Percentiles rank a stretch among this genome's conserved stretches.
Conservation (phyloP, 192 early-diverging fungal species). For the Rhizophlyctis rosea region DNA sequence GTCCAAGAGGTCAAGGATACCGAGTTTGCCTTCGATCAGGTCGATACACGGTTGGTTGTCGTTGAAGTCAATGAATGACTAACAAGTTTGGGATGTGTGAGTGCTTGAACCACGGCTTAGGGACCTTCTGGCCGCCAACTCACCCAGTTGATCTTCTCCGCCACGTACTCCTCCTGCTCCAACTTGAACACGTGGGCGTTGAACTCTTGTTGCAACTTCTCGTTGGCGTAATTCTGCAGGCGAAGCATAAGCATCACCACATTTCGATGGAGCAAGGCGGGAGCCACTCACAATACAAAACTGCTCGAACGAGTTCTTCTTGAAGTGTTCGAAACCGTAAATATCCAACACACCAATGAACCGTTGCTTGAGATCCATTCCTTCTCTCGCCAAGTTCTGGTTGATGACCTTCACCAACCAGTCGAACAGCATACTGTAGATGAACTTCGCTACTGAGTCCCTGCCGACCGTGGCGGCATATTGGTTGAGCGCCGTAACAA, state of each 20-base stretch:
- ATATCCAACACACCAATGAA: slow-evolving; percentile 99
- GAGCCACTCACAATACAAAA: slow-evolving; percentile 76
- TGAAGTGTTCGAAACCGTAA: slow-evolving; percentile 98
- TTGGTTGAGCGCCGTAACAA: slow-evolving; percentile 72
- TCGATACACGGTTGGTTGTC: slow-evolving; percentile 99
- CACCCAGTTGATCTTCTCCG: slow-evolving; percentile 91
- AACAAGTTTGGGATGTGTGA: not conserved
- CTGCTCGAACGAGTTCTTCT: slow-evolving; percentile 99
- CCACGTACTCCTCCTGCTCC: slow-evolving; percentile 97
- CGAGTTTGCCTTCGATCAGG: slow-evolving; percentile 93
- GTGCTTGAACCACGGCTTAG: not conserved
- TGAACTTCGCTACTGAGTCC: slow-evolving; percentile 95
- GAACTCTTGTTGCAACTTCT: slow-evolving; percentile 99
- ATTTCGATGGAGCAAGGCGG: not conserved
- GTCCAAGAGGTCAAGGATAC: slow-evolving; percentile 92
- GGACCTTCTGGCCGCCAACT: not conserved
- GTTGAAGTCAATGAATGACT: slow-evolving; percentile 95
- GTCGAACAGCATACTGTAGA: slow-evolving; percentile 94
- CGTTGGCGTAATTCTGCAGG: slow-evolving; percentile 71
- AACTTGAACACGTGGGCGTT: slow-evolving; percentile 98
- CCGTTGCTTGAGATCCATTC: slow-evolving; percentile 45
- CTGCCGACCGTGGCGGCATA: slow-evolving; percentile 73
- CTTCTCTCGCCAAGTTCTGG: slow-evolving; percentile 56
- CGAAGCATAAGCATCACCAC: not conserved
- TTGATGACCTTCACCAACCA: slow-evolving; percentile 94